These are phyloP conservation scores for Wickerhamiella bombiphila DNA, from an alignment of 805 yeast genomes.

Conservation along the genomic window DNA sequence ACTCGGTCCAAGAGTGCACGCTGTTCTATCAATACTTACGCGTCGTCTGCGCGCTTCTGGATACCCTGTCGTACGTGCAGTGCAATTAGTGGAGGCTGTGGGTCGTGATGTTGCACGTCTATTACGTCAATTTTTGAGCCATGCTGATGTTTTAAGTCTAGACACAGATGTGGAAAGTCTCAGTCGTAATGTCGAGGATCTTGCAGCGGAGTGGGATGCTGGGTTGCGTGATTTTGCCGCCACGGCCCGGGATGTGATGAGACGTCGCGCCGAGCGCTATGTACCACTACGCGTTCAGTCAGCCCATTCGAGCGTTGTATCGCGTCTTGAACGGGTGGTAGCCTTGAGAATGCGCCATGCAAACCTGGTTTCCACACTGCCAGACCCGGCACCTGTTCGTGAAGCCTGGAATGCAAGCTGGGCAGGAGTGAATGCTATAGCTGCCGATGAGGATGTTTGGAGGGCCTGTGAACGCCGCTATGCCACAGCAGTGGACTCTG, in stretches of 20 bases:
- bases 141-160: conserved; percentile 31
- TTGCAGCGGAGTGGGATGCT: conserved; percentile 36
- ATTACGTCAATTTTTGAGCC: conserved; percentile 27
- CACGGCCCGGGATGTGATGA: conserved; percentile 54
- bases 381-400: background rate
- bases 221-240: conserved; percentile 48
- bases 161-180: background rate
- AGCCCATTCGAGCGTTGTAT: conserved; percentile 27
- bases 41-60: conserved; percentile 43
- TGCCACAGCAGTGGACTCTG: conserved; percentile 28
- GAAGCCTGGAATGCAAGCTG: background rate
- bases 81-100: conserved; percentile 51
- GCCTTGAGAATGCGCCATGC: conserved; percentile 38
- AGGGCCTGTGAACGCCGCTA: conserved; percentile 28
- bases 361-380: background rate
- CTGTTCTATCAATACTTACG: conserved; percentile 42
- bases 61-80: conserved; percentile 52
- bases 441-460: conserved; percentile 25
- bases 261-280: conserved; percentile 61
- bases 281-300: conserved; percentile 47
- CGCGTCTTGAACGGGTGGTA: conserved; percentile 30
- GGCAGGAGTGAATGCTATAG: background rate
- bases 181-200: conserved; percentile 2
- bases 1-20: conserved; percentile 31
- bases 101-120: conserved; percentile 38